A percentile compares a stretch with the other conserved stretches of the same genome.
Evolutionary conservation across 2,329 filamentous ascomycete species (phyloP).

Genomic region (Dactylellina cionopaga): DNA sequence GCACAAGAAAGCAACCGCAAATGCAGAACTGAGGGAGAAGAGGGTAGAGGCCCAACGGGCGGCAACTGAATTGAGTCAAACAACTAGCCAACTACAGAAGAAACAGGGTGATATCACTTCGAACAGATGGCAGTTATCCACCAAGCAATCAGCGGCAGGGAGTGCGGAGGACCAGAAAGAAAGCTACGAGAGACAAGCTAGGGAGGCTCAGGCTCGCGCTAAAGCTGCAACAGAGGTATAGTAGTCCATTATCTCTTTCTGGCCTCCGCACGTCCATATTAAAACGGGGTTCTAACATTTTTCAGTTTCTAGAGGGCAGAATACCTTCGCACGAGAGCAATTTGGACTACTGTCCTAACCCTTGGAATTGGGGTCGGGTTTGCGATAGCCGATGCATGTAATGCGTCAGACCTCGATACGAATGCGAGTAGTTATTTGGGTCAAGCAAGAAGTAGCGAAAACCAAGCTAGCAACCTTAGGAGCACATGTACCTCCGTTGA

Average conservation of each 20-base stretch:
- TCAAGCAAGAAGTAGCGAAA: constrained; percentile 3
- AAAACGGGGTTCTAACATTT: background rate
- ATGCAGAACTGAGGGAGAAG: constrained; percentile 7
- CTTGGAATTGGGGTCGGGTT: constrained; percentile 18
- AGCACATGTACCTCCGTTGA: constrained; percentile 24
- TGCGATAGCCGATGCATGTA: constrained; percentile 14
- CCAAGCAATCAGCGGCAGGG: background rate
- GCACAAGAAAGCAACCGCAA: constrained; percentile 7
- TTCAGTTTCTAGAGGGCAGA: constrained; percentile 1
- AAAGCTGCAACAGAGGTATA: constrained; percentile 12
- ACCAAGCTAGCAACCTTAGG: constrained; percentile 2
- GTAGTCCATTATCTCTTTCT: background rate
- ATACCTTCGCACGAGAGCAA: constrained; percentile 12
- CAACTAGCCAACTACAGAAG: background rate
- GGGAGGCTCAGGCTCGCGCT: background rate
- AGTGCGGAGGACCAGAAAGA: background rate
- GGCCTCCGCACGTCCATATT: background rate
- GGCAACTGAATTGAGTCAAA: constrained; percentile 6
- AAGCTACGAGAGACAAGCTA: background rate
- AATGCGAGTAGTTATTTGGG: constrained; percentile 11
- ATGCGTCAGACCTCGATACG: constrained; percentile 17
- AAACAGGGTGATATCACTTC: constrained; percentile 12
- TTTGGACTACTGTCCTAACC: constrained; percentile 33
- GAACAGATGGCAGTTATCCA: background rate
- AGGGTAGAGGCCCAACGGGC: constrained; percentile 1